phyloP scores from a whole-genome alignment of 1,284 basidiomycete genomes.

The Ceratobasidium sp. region DNA sequence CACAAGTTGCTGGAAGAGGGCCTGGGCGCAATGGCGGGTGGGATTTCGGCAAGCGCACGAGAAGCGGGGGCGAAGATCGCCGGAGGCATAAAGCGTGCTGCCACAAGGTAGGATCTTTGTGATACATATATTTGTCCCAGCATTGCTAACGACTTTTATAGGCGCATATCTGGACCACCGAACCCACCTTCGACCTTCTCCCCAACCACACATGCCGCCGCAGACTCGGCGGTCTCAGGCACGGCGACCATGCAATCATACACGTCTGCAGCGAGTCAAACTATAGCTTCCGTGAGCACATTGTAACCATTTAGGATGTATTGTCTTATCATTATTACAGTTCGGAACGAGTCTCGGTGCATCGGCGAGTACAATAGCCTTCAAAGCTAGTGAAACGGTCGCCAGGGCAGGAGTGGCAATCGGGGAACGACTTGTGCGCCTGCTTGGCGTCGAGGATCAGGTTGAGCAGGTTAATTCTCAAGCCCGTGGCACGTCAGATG shows the following conservation, averaged over 20 bases:
- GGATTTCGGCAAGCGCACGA: conserved; percentile 17
- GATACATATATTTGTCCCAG: neutral
- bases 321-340: neutral
- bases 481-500: conserved; percentile 10
- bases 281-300: conserved; percentile 28
- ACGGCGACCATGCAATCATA: conserved; percentile 17
- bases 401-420: conserved; percentile 23
- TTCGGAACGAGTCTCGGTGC: conserved; percentile 25
- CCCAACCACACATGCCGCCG: conserved; percentile 19
- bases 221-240: conserved; percentile 39
- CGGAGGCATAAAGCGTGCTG: neutral
- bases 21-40: conserved; percentile 11
- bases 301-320: neutral
- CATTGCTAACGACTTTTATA: neutral
- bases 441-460: conserved; percentile 38
- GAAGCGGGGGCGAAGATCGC: conserved; percentile 18
- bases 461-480: conserved; percentile 20
- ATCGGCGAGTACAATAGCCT: neutral
- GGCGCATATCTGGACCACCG: conserved; percentile 23
- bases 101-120: conserved; percentile 4
- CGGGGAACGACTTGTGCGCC: conserved; percentile 25
- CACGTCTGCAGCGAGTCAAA: conserved; percentile 27
- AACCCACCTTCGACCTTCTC: conserved; percentile 20
- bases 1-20: conserved; percentile 38
- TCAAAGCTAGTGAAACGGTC: conserved; percentile 31